Evolutionary conservation across 345 rosid genomes (phyloP).

Genomic region (Moricandia arvensis): DNA sequence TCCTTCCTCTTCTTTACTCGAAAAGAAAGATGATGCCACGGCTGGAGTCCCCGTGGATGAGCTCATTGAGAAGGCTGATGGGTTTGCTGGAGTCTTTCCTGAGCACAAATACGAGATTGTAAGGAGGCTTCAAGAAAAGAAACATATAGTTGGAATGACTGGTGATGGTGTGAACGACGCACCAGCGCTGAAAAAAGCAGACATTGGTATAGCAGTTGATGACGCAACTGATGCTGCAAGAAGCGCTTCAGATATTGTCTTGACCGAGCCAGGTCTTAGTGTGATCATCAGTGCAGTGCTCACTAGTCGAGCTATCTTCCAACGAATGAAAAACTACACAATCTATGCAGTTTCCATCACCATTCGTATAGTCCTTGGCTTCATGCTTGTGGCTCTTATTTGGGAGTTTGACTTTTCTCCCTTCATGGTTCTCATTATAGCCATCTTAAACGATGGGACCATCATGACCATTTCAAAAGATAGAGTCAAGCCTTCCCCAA

Average conservation of each 20-base stretch:
- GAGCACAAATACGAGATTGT: conserved; percentile 97
- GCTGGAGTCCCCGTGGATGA: conserved; percentile 64
- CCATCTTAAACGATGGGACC: conserved; percentile 80
- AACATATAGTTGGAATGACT: conserved; percentile 94
- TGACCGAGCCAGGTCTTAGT: conserved; percentile 93
- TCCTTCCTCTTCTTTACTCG: conserved; percentile 85
- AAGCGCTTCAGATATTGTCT: conserved; percentile 82
- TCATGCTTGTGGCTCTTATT: conserved; percentile 60
- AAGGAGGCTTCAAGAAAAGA: conserved; percentile 74
- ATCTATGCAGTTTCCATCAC: conserved; percentile 88
- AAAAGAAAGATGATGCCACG: conserved; percentile 52
- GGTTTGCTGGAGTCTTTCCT: conserved; percentile 96
- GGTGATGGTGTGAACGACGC: conserved; percentile 99
- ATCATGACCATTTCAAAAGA: conserved; percentile 96
- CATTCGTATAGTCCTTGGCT: conserved; percentile 85
- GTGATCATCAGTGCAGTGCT: conserved; percentile 86
- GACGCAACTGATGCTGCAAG: conserved; percentile 97
- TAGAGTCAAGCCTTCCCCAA: conserved; percentile 85
- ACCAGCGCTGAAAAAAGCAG: conserved; percentile 88
- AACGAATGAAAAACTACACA: conserved; percentile 95
- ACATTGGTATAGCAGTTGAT: conserved; percentile 90
- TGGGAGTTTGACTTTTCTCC: conserved; percentile 89
- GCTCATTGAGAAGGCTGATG: conserved; percentile 93
- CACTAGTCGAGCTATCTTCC: conserved; percentile 91
- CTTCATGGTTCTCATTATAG: conserved; percentile 80